Evolutionary conservation across 2,329 filamentous ascomycete genomes (phyloP), one percentile per base, ranked within the genome.

Genomic region (Ascocoryne sarcoides): DNA sequence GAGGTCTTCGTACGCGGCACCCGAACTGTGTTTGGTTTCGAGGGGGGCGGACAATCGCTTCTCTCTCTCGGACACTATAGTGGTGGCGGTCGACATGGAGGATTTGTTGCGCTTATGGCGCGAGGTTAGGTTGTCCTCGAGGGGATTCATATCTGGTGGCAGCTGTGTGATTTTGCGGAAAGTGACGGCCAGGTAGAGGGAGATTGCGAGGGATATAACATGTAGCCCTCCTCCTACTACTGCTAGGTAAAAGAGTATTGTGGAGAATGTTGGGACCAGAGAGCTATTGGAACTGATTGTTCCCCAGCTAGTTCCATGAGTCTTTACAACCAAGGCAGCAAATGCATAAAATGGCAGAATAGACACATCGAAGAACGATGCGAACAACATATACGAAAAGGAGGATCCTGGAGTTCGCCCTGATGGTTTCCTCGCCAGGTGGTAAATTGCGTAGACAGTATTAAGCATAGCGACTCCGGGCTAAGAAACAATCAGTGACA

Each of bases 111-210:
- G 77, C 68, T 88, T 89, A 64, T 93, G 87, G 17, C 81, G 76
- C 9, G 85, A 79, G 1, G 88, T 95, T 43, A 94, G 66, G 54
- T 90, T 81, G 50, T 84, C 78, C 59, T 95, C 89, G 10, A 96
- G 70, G 2, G 90, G 90, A 59, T 96, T 96, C 84, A 95, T 87
- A 57, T 96, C 90, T 0, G 90, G 89, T 4, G 90, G 90, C 60
- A 95, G 73, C 15, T 72, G 69, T 4, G 79, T 71, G 54, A 96
- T 95, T 56, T 84, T 82, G 30, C 81, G 76, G 75, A 95, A 96
- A 51, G 83, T 75, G 38, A 84, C 60, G 12, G 79, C 77, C 18
- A 96, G 69, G 64, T 83, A 95, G 21, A 85, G 59, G 4, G 85
- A 85, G 26, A 93, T 66, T 14, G 68, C 62, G 1, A 92, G 62